These are phyloP conservation scores for Acidiella bohemica DNA, from an alignment of 495 filamentous ascomycete genomes.

Conservation along the genomic window DNA sequence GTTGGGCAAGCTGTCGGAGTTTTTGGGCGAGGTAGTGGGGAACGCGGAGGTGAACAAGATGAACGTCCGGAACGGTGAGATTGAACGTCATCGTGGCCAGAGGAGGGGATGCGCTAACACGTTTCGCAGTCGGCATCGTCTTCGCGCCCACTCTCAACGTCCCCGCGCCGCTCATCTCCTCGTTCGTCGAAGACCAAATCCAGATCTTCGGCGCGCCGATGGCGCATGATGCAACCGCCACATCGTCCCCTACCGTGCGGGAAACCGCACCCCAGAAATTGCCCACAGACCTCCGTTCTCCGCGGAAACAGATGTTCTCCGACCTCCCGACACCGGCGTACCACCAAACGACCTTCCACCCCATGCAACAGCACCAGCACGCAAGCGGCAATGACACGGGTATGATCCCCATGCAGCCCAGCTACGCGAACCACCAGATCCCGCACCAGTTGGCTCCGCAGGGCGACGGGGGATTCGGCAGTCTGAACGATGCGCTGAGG, in stretches of 20 bases:
- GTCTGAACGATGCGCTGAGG: conserved; percentile 27
- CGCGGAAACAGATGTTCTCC: conserved; percentile 55
- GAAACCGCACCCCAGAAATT: conserved; percentile 18
- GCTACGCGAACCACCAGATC: conserved; percentile 34
- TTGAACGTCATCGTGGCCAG: no score
- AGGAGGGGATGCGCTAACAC: conserved; percentile 10
- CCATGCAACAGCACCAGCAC: conserved; percentile 20
- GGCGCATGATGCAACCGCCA: conserved; percentile 41
- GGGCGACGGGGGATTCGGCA: conserved; percentile 23
- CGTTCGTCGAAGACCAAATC: conserved; percentile 83
- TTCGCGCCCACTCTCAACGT: conserved; percentile 99
- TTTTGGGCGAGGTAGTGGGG: conserved; percentile 78
- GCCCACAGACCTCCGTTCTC: conserved; percentile 50
- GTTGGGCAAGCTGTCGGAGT: conserved; percentile 67
- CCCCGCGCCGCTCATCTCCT: conserved; percentile 81
- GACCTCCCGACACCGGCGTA: conserved; percentile 54
- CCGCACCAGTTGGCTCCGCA: conserved; percentile 23
- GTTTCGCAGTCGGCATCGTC: conserved; percentile 64
- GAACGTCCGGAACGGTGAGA: conserved; percentile 68
- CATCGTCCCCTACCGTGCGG: conserved; percentile 24
- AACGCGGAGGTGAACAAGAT: conserved; percentile 91
- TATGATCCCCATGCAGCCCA: conserved; percentile 48
- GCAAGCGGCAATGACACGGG: conserved; percentile 43
- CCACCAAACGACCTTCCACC: conserved; percentile 45
- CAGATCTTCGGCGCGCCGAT: conserved; percentile 76